phyloP scores from a whole-genome alignment of 2,329 filamentous ascomycete genomes.

The Colletotrichum lentis region DNA sequence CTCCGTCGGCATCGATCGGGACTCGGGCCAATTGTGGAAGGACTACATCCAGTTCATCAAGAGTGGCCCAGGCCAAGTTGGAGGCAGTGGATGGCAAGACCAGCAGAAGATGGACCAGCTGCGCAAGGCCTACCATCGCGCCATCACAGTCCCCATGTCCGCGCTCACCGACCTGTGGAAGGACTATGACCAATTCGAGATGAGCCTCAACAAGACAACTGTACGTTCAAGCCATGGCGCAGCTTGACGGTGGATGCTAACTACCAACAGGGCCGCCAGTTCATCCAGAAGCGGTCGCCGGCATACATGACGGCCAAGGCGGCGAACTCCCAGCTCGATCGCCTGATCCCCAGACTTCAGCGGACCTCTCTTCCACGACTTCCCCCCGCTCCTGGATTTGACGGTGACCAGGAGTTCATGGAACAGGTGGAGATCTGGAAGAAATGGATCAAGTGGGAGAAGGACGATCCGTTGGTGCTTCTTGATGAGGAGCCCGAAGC shows the following conservation, averaged over 20 bases:
- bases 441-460: slow-evolving; percentile 95
- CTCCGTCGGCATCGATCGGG: slow-evolving; percentile 89
- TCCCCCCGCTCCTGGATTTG: slow-evolving; percentile 84
- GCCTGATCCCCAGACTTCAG: slow-evolving; percentile 78
- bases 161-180: slow-evolving; percentile 90
- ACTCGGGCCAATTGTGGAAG: slow-evolving; percentile 88
- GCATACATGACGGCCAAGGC: slow-evolving; percentile 96
- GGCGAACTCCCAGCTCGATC: slow-evolving; percentile 88
- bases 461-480: slow-evolving; percentile 86
- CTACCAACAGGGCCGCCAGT: slow-evolving; percentile 82
- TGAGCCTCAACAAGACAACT: slow-evolving; percentile 89
- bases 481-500: slow-evolving; percentile 79
- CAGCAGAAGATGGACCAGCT: slow-evolving; percentile 97
- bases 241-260: background rate
- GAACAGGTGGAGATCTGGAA: slow-evolving; percentile 91
- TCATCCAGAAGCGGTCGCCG: slow-evolving; percentile 90
- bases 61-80: slow-evolving; percentile 83
- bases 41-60: slow-evolving; percentile 96
- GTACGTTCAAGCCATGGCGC: slow-evolving; percentile 57
- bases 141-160: slow-evolving; percentile 85
- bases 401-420: slow-evolving; percentile 84
- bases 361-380: slow-evolving; percentile 82
- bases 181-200: slow-evolving; percentile 97
- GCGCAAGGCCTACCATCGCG: slow-evolving; percentile 90
- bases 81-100: slow-evolving; percentile 91